Percentiles rank a stretch among this genome's conserved stretches.
Conservation (phyloP, 192 early-diverging fungal genomes). For the Lobosporangium transversale region DNA sequence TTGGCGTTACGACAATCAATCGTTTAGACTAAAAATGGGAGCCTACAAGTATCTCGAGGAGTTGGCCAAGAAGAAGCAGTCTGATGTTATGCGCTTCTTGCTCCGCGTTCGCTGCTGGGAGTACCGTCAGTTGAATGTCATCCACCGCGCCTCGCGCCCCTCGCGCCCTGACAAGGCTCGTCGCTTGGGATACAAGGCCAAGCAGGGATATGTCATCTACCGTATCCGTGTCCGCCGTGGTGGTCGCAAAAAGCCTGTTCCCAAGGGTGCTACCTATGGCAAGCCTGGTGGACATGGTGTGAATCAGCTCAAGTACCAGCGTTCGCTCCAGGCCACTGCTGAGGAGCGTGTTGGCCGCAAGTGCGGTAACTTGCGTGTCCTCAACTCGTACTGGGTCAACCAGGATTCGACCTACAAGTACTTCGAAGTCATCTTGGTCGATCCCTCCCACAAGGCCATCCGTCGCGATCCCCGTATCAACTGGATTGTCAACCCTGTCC, state of each 20-base stretch:
- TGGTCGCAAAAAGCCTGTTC: slow-evolving; percentile 96
- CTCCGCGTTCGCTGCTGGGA: slow-evolving; percentile 98
- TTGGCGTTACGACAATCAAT: slow-evolving; percentile 67
- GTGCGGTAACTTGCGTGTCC: slow-evolving; percentile 97
- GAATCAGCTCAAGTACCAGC: slow-evolving; percentile 98
- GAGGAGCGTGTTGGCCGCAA: slow-evolving; percentile 98
- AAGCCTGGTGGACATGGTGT: slow-evolving; percentile 99
- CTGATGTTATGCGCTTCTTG: slow-evolving; percentile 99
- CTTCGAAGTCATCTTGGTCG: slow-evolving; percentile 98
- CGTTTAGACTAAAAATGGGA: slow-evolving; percentile 87
- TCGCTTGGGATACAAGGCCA: slow-evolving; percentile 99
- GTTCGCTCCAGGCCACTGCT: slow-evolving; percentile 91
- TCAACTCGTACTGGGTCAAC: slow-evolving; percentile 99
- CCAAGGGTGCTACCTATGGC: slow-evolving; percentile 98
- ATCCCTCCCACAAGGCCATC: slow-evolving; percentile 98
- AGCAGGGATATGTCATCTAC: slow-evolving; percentile 99
- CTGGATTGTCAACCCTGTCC: slow-evolving; percentile 98
- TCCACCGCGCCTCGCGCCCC: slow-evolving; percentile 98
- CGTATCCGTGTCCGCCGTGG: slow-evolving; percentile 99
- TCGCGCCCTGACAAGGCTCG: slow-evolving; percentile 99
- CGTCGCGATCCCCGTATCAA: slow-evolving; percentile 98
- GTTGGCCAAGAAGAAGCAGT: slow-evolving; percentile 93
- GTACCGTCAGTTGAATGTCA: slow-evolving; percentile 97
- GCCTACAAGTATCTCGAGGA: slow-evolving; percentile 97
- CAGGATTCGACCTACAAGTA: slow-evolving; percentile 99